Base-by-base conservation (phyloP, 805 yeast genomes). In the Wickerhamomyces canadensis region DNA sequence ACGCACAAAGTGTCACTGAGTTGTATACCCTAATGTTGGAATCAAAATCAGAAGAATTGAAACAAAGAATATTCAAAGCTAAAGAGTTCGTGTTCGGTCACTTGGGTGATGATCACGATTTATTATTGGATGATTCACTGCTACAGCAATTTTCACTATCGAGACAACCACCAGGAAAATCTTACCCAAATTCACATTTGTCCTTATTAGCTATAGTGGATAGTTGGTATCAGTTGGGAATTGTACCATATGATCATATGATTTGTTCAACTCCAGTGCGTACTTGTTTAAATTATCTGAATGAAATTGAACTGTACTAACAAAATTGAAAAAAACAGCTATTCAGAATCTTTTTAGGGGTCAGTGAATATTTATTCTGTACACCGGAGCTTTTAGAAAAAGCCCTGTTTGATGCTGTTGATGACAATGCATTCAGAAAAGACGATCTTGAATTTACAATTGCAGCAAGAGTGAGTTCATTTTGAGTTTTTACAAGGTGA, bases 191-290 rank as follows among this genome's bases (percentile, higher is more conserved):
- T 58, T 85, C 96, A 4, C 98, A 93, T 59, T 65, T 93, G 34
- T 84, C 96, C 2, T 62, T 93, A 27, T 62, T 93, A 38, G 94
- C 95, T 1, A 88, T 93, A 33, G 98, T 86, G 2, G 98, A 93
- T 60, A 80, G 93, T 54, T 93, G 98, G 98, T 76, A 73, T 52
- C 80, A 79, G 45, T 62, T 86, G 30, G 83, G 82, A 1, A 87
- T 93, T 29, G 81, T 84, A 25, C 98, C 98, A 5, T 91, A 93
- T 55, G 96, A 91, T 58, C 98, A 93, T 61, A 89, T 91, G 63
- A 89, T 91, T 41, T 91, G 98, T 56, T 85, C 96, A 1, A 93
- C 98, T 0, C 98, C 98, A 11, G 23, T 21, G 10, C 7, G 23
- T 21, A 21, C 10, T 21, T 7, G 10, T 21, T 21, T 21, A 21